Evolutionary conservation across 169 alveolate genomes (phyloP), one percentile per base, ranked within the genome.

Genomic region (Babesia ovata): DNA sequence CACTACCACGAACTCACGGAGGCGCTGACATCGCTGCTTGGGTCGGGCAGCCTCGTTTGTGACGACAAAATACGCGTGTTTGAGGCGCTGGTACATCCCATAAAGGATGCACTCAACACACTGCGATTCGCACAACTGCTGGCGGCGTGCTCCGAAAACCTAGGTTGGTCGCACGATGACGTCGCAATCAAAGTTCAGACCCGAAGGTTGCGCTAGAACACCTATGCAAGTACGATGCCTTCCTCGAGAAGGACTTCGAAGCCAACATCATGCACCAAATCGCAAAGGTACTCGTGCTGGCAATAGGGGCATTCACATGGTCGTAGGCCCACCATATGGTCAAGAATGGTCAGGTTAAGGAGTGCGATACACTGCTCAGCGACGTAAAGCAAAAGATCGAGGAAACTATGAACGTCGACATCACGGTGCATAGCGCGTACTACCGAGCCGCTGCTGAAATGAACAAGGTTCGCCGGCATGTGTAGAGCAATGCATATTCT

Each of bases 1-100:
- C 70, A 65, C 21, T 83, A 74, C 87, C 90, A 83, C 56, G 90
- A 83, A 61, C 63, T 83, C 12, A 83, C 90, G n/a, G 81, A 62
- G 33, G 72, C 85, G 14, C 66, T 83, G 39, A 63, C 59, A 19
- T 63, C 70, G 36, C 63, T 83, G 29, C 42, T 83, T 59, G 63
- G 53, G 19, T 42, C 59, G 54, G 19, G 58, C 14, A 44, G 36
- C 36, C 46, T 83, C 28, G 73, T 63, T n/a, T 83, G 90, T 39
- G 86, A 75, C 62, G 75, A 26, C 16, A 83, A 75, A 57, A 26
- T 83, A 33, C 86, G 61, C 21, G 75, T 83, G 21, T 83, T 83
- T 49, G 90, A 83, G 63, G 60, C 74, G 16, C 56, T 83, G 19
- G 86, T 83, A 7, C 90, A 83, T 63, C 90, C 90, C 42, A 75